These are phyloP conservation scores for Neocucurbitaria cava DNA, from an alignment of 2,329 filamentous ascomycete genomes.

Conservation along the genomic window DNA sequence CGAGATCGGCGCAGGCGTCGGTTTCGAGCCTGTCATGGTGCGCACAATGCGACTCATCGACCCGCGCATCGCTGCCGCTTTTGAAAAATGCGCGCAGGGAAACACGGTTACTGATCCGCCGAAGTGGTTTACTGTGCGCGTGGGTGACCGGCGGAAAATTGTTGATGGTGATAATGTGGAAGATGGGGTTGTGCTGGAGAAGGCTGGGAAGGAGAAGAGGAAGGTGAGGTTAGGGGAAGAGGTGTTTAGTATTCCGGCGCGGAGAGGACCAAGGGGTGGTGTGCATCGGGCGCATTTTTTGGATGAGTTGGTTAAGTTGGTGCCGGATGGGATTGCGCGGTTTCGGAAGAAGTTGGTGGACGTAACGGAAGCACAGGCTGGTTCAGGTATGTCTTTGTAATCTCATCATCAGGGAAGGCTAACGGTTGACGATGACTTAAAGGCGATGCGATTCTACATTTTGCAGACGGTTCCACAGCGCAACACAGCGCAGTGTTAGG, in stretches of 20 bases:
- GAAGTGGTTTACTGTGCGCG: slow-evolving; percentile 30
- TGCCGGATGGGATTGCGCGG: slow-evolving; percentile 52
- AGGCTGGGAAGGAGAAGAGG: slow-evolving; percentile 13
- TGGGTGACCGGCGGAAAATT: slow-evolving; percentile 31
- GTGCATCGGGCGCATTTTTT: slow-evolving; percentile 59
- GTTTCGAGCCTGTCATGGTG: slow-evolving; percentile 49
- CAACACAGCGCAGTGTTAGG: slow-evolving; percentile 61
- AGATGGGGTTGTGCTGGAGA: slow-evolving; percentile 13
- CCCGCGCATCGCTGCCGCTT: slow-evolving; percentile 34
- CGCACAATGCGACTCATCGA: slow-evolving; percentile 53
- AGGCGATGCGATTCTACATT: slow-evolving; percentile 42
- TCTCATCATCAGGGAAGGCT: too few species aligned
- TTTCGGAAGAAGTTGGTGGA: slow-evolving; percentile 50
- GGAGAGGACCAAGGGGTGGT: slow-evolving; percentile 37
- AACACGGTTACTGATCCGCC: slow-evolving; percentile 20
- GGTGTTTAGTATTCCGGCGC: slow-evolving; percentile 32
- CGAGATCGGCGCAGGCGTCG: slow-evolving; percentile 66
- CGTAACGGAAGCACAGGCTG: slow-evolving; percentile 30
- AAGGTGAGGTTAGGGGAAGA: slow-evolving; percentile 21
- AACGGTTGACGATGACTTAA: neutral
- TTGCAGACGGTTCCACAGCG: slow-evolving; percentile 55
- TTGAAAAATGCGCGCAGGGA: slow-evolving; percentile 13
- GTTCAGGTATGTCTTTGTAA: slow-evolving; percentile 12
- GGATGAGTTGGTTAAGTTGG: slow-evolving; percentile 56
- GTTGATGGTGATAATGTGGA: slow-evolving; percentile 6